Evolutionary conservation across 352 stramenopile species (phyloP), one percentile per base, ranked within the genome.

Genomic region (Pythium myriotylum): DNA sequence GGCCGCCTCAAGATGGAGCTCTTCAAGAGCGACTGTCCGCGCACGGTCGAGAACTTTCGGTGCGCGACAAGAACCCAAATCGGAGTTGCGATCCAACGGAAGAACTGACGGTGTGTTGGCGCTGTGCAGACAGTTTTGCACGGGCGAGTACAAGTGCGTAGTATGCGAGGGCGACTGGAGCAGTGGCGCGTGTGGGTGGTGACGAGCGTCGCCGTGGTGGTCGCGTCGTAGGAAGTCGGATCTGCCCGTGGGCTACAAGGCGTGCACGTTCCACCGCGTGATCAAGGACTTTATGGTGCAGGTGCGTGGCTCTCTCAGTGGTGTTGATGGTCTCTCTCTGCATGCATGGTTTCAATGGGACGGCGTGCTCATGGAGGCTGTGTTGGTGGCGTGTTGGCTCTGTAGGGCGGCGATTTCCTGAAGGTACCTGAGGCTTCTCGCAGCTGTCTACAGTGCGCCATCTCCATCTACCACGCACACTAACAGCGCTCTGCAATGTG

Each of bases 1-100:
- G 96, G 96, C 26, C 70, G 94, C 20, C 84, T 99, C 67, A 97
- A 97, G 57, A 80, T 99, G 59, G 95, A 99, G 84, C 79, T 99
- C 40, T 99, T 98, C 54, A 97, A 97, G 71, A 96, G 98, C 77
- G 86, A 96, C 61, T 98, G 91, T 33, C 96, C 95, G 24, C 98
- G 93, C 78, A 99, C 96, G 19, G 96, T 96, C 42, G 94, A 99
- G 76, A 99, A 99, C 74, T 99, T 99, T 72, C 79, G 81, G 83
- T 84, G 59, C 54, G 70, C 33, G 8, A 14, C 8, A 40, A 14
- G 8, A 40, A 40, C 33, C 8, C 33, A 40, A 40, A 40, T 40
- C 33, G 4, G 24, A 33, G 33, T 41, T 17, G 13, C 52, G 35
- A 29, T 52, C 10, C 56, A 14, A 66, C 22, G 29, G 43, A n/a